phyloP scores from a whole-genome alignment of 1,139 yeast genomes.

The Lodderomyces parapsilosis region DNA sequence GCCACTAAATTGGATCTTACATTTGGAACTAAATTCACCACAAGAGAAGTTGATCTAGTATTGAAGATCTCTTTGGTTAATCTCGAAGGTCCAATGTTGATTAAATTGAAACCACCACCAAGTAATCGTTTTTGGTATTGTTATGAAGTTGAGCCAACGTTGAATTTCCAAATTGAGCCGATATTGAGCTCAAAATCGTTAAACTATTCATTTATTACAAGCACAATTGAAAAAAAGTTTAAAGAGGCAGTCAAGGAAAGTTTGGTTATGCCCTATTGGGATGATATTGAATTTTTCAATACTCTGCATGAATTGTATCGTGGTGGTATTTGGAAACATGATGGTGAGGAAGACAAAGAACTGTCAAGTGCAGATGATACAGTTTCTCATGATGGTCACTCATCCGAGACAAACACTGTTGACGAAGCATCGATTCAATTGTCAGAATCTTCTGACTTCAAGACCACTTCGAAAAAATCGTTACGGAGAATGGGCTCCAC shows the following conservation, averaged over 20 bases:
- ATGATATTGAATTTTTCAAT: constrained; percentile 72
- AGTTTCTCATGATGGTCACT: neutral
- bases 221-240: constrained; percentile 73
- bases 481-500: constrained; percentile 21
- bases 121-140: constrained; percentile 89
- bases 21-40: constrained; percentile 74
- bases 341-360: constrained; percentile 4
- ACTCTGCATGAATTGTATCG: constrained; percentile 69
- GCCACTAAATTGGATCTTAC: constrained; percentile 77
- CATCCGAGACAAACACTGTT: neutral
- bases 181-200: constrained; percentile 81
- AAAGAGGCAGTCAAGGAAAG: constrained; percentile 79
- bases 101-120: constrained; percentile 84
- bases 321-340: constrained; percentile 86
- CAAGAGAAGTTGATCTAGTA: constrained; percentile 73
- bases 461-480: constrained; percentile 7
- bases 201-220: constrained; percentile 74
- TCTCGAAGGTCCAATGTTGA: constrained; percentile 69
- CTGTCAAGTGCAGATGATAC: neutral
- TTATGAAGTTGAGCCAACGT: constrained; percentile 74
- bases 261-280: constrained; percentile 83
- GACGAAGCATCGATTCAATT: constrained; percentile 3
- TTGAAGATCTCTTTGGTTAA: constrained; percentile 68
- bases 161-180: constrained; percentile 80
- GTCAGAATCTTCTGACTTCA: constrained; percentile 2